These are phyloP conservation scores for Posidonia oceanica DNA, from an alignment of 116 monocot species.

Conservation along the genomic window DNA sequence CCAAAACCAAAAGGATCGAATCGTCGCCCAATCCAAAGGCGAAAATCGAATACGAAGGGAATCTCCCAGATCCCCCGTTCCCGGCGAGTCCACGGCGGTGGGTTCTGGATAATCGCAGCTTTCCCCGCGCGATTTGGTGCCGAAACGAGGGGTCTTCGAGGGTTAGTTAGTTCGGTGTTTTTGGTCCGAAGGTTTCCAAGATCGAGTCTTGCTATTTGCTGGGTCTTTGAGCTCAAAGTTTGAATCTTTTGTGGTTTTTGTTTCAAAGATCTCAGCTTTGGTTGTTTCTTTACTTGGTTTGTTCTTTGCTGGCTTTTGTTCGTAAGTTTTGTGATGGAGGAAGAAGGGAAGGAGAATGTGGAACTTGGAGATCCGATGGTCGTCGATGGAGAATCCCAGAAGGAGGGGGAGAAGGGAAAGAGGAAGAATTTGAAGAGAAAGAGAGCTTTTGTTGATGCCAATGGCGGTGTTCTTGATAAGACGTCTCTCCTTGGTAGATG, in stretches of 20 bases:
- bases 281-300: neutral
- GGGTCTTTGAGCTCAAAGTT: neutral
- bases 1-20: neutral
- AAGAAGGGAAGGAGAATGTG: neutral
- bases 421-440: conserved; percentile 34
- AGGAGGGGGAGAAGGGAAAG: neutral
- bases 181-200: neutral
- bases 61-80: neutral
- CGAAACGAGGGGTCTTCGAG: too few species aligned
- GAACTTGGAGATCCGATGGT: neutral
- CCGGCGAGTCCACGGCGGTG: neutral
- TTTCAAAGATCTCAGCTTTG: neutral
- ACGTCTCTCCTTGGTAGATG: conserved; percentile 21
- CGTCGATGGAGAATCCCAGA: conserved; percentile 3
- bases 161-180: too few species aligned
- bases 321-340: neutral
- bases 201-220: neutral
- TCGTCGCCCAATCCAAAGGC: neutral
- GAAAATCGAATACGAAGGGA: neutral
- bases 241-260: neutral
- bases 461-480: conserved; percentile 15
- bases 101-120: neutral
- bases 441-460: conserved; percentile 26
- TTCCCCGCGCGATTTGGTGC: neutral
- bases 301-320: neutral